phyloP scores from a whole-genome alignment of 345 rosid genomes.

The Camelina hispida region DNA sequence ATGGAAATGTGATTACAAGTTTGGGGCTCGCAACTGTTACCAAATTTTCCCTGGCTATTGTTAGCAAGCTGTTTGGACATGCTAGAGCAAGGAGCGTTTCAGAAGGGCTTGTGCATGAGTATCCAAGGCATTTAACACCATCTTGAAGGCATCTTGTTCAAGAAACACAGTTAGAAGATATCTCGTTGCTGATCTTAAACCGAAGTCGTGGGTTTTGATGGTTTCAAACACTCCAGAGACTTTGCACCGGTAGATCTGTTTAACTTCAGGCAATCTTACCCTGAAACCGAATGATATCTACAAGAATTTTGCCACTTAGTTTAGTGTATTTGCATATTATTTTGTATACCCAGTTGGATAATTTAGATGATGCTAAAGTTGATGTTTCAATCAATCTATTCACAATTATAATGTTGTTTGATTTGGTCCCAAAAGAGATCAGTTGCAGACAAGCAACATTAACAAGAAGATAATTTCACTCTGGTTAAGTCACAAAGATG shows the following conservation, averaged over 20 bases:
- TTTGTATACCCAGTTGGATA: conserved; percentile 14
- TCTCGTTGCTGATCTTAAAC: not conserved
- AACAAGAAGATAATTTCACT: conserved; percentile 16
- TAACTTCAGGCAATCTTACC: not conserved
- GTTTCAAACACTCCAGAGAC: not conserved
- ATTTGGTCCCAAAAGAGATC: not conserved
- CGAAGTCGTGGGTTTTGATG: not conserved
- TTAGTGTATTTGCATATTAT: conserved; percentile 8
- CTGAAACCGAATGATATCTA: not conserved
- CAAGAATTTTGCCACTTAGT: conserved; percentile 22
- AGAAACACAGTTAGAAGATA: conserved; percentile 15
- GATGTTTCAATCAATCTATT: conserved; percentile 14
- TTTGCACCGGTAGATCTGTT: conserved; percentile 6
- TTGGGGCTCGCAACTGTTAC: conserved; percentile 66
- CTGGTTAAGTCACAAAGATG: conserved; percentile 27
- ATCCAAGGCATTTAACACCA: conserved; percentile 52
- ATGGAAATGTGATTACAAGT: conserved; percentile 85
- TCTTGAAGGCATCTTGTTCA: conserved; percentile 28
- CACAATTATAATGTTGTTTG: not conserved
- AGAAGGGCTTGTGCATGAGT: conserved; percentile 85
- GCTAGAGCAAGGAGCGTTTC: conserved; percentile 87
- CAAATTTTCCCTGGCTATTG: conserved; percentile 73
- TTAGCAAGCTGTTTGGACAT: conserved; percentile 82
- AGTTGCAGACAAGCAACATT: not conserved
- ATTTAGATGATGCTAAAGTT: not conserved